phyloP scores from a whole-genome alignment of 176 grass and related monocot species.

The Ampelocalamus luodianensis region DNA sequence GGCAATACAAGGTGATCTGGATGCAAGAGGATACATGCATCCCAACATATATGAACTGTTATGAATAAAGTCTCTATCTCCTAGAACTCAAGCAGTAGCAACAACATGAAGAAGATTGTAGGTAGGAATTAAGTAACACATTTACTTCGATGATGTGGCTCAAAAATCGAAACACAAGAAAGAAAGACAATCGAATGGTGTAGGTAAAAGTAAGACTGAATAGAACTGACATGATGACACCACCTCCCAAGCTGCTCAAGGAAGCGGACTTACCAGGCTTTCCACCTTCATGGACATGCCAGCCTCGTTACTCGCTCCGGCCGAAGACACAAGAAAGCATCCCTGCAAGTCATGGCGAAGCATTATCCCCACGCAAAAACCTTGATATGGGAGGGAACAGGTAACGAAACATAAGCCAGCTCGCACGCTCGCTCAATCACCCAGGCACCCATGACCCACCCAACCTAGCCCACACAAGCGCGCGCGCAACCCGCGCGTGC shows the following conservation, averaged over 20 bases:
- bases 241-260: not conserved
- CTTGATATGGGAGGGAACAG: not conserved
- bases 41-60: not conserved
- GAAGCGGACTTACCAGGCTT: constrained; percentile 59
- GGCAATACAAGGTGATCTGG: not conserved
- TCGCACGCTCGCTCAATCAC: not conserved
- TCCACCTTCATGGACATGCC: constrained; percentile 68
- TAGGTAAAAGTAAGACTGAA: not conserved
- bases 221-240: not conserved
- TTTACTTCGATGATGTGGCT: not conserved
- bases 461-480: not conserved
- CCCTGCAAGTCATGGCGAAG: constrained; percentile 55
- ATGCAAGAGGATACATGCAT: not conserved
- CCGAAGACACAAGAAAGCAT: constrained; percentile 79
- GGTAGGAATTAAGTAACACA: not conserved
- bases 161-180: not conserved
- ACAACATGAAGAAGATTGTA: not conserved
- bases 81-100: not conserved
- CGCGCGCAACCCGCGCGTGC: not conserved
- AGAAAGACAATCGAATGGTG: not conserved
- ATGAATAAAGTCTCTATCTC: not conserved
- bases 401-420: not conserved
- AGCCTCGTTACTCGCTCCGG: constrained; percentile 51
- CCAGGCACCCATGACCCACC: not conserved
- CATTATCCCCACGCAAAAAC: constrained; percentile 13